These are phyloP conservation scores for Pythium pyrilobum DNA, from an alignment of 352 stramenopile genomes.

Conservation along the genomic window DNA sequence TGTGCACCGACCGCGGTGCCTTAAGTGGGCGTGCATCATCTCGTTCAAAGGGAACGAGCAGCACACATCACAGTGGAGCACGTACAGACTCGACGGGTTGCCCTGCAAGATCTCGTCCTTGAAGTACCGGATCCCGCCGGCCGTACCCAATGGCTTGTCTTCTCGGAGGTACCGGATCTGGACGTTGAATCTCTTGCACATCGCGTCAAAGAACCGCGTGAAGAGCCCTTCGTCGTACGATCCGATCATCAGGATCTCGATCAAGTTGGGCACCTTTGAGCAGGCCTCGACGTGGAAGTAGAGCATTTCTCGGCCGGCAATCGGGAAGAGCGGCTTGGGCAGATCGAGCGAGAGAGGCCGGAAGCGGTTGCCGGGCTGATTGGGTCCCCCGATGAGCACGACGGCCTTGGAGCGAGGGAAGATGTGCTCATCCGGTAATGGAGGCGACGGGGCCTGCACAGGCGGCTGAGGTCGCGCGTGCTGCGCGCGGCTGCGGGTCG, in stretches of 20 bases:
- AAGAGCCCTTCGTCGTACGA: slow-evolving; percentile 88
- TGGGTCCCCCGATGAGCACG: slow-evolving; percentile 83
- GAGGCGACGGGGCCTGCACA: slow-evolving; percentile 7
- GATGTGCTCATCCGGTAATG: slow-evolving; percentile 27
- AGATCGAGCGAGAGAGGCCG: slow-evolving; percentile 81
- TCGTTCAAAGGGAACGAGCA: slow-evolving; percentile 84
- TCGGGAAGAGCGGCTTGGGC: slow-evolving; percentile 84
- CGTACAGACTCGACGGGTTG: slow-evolving; percentile 66
- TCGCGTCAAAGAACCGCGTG: slow-evolving; percentile 83
- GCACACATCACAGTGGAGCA: slow-evolving; percentile 86
- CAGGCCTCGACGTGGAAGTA: slow-evolving; percentile 88
- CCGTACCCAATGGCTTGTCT: slow-evolving; percentile 75
- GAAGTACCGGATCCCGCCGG: slow-evolving; percentile 80
- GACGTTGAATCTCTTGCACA: slow-evolving; percentile 78
- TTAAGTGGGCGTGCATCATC: slow-evolving; percentile 87
- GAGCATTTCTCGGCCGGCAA: slow-evolving; percentile 82
- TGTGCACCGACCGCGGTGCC: slow-evolving; percentile 61
- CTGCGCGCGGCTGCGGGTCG: slow-evolving; percentile 10
- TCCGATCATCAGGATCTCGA: slow-evolving; percentile 87
- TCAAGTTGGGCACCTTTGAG: slow-evolving; percentile 70
- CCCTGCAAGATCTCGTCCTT: slow-evolving; percentile 78
- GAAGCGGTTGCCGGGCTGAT: slow-evolving; percentile 86
- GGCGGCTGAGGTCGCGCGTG: slow-evolving; percentile 7
- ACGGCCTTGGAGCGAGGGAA: slow-evolving; percentile 83
- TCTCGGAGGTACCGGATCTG: slow-evolving; percentile 82